Evolutionary conservation across 2,329 filamentous ascomycete genomes (phyloP).

Genomic region (Ceratocystis albifundus): DNA sequence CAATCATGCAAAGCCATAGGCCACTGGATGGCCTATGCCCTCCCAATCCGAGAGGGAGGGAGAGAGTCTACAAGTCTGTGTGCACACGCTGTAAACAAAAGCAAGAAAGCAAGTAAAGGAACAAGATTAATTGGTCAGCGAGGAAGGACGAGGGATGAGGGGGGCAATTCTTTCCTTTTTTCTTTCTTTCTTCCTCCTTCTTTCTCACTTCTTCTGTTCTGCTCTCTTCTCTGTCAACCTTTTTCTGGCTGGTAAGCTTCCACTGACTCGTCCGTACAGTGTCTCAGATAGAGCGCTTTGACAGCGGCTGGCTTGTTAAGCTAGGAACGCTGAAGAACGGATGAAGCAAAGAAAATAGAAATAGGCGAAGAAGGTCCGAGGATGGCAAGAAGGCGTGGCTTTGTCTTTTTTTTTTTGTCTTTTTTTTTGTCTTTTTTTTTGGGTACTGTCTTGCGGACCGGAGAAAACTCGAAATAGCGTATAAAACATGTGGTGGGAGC

Average conservation of each 20-base stretch:
- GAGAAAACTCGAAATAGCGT: neutral
- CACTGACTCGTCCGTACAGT: neutral
- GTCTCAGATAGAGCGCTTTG: neutral
- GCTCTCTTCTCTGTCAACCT: neutral
- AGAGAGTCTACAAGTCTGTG: neutral
- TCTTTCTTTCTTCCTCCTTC: neutral
- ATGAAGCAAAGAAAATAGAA: neutral
- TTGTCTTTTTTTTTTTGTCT: too few species aligned
- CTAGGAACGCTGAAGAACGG: neutral
- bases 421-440: too few species aligned
- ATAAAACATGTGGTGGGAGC: neutral
- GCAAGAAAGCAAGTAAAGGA: neutral
- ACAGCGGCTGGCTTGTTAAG: neutral
- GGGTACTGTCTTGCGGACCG: too few species aligned
- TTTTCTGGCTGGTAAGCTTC: neutral
- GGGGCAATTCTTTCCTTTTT: neutral
- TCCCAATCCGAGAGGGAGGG: neutral
- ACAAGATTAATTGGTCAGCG: neutral
- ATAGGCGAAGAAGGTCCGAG: neutral
- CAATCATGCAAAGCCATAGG: neutral
- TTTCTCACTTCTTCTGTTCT: neutral
- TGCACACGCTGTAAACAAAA: neutral
- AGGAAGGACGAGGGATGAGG: neutral
- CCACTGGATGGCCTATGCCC: neutral
- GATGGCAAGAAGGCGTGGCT: neutral